Evolutionary conservation across 306 rosid species (phyloP).

Genomic region (Canavalia gladiata): DNA sequence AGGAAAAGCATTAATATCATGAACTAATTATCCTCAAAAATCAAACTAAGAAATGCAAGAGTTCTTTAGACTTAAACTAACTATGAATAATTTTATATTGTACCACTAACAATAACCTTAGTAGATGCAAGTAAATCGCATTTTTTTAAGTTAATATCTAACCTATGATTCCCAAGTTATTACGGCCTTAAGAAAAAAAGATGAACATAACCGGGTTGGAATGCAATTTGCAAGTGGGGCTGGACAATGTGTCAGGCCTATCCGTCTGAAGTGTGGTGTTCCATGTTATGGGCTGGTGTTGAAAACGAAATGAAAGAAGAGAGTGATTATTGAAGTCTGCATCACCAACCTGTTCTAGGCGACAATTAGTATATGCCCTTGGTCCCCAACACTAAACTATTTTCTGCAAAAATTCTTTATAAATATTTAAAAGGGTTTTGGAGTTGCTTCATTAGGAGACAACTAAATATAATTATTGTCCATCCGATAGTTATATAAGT

Average conservation of each 20-base stretch:
- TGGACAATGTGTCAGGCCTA: constrained; percentile 42
- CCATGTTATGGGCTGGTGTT: constrained; percentile 38
- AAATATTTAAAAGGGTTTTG: background rate
- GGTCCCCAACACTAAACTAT: constrained; percentile 44
- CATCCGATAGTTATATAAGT: background rate
- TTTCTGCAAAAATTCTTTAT: background rate
- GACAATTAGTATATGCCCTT: constrained; percentile 41
- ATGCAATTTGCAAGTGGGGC: constrained; percentile 38
- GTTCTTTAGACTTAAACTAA: too few species aligned
- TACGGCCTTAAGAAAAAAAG: background rate
- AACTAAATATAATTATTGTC: background rate
- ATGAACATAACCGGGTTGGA: background rate
- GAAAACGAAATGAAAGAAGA: constrained; percentile 48
- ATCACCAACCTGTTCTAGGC: constrained; percentile 26
- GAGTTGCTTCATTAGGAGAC: constrained; percentile 3
- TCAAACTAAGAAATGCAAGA: too few species aligned
- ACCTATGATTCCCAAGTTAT: background rate
- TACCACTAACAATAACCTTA: too few species aligned
- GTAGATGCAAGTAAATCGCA: too few species aligned
- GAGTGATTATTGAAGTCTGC: constrained; percentile 46
- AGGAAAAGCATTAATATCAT: too few species aligned
- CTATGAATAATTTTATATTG: too few species aligned
- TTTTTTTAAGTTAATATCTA: too few species aligned
- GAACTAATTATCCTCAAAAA: too few species aligned
- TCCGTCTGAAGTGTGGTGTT: constrained; percentile 42